These are phyloP conservation scores for Lipomyces chichibuensis DNA, from an alignment of 805 yeast species.

Conservation along the genomic window DNA sequence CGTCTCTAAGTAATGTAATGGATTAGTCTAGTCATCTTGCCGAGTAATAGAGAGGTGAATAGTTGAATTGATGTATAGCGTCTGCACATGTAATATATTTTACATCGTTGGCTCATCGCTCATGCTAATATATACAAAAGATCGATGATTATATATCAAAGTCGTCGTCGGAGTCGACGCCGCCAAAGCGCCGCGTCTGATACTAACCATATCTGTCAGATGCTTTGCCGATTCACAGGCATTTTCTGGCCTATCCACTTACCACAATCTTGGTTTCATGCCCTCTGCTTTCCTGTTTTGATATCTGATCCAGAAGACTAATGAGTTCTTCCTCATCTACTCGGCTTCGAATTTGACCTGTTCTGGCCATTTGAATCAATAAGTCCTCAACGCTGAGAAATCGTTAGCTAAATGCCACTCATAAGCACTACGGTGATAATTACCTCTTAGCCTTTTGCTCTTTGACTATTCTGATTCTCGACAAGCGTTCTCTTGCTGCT, in stretches of 20 bases:
- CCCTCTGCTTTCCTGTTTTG: conserved; percentile 63
- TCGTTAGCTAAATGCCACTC: background rate
- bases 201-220: conserved; percentile 12
- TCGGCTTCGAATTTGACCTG: conserved; percentile 76
- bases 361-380: conserved; percentile 66
- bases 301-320: conserved; percentile 76
- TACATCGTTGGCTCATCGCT: background rate
- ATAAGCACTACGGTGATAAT: conserved; percentile 5
- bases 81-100: background rate
- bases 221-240: background rate
- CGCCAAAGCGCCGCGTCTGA: conserved; percentile 28
- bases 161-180: conserved; percentile 29
- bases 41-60: background rate
- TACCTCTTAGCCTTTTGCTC: conserved; percentile 83
- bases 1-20: conserved; percentile 2
- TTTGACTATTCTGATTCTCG: conserved; percentile 83
- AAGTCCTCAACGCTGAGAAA: conserved; percentile 69
- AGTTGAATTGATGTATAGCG: background rate
- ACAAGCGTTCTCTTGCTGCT: conserved; percentile 82
- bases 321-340: conserved; percentile 83
- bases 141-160: conserved; percentile 5
- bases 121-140: conserved; percentile 3
- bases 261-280: conserved; percentile 65
- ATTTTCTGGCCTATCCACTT: conserved; percentile 1
- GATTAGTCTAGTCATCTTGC: background rate